phyloP scores from a whole-genome alignment of 306 rosid genomes.

The Cucumis sativus region Cucumber_9930_V3 NC_026660.2:5759001-5759500 shows the following conservation, averaged over 20 bases:
- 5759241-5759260: not conserved
- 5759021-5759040: no score
- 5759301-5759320: not conserved
- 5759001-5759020: no score
- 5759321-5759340: not conserved
- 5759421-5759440: conserved; percentile 41
- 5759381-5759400: conserved; percentile 1
- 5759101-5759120: no score
- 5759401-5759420: conserved; percentile 24
- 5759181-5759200: not conserved
- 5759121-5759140: not conserved
- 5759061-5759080: no score
- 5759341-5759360: not conserved
- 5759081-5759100: no score
- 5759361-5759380: conserved; percentile 4
- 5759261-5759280: conserved; percentile 24
- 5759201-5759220: not conserved
- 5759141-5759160: not conserved
- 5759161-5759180: not conserved
- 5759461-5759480: conserved; percentile 29
- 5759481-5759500: conserved; percentile 24
- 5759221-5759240: not conserved
- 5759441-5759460: conserved; percentile 22
- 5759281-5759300: conserved; percentile 1
- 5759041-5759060: no score